Evolutionary conservation across 805 yeast species (phyloP).

Genomic region (Yamadazyma sp.): DNA sequence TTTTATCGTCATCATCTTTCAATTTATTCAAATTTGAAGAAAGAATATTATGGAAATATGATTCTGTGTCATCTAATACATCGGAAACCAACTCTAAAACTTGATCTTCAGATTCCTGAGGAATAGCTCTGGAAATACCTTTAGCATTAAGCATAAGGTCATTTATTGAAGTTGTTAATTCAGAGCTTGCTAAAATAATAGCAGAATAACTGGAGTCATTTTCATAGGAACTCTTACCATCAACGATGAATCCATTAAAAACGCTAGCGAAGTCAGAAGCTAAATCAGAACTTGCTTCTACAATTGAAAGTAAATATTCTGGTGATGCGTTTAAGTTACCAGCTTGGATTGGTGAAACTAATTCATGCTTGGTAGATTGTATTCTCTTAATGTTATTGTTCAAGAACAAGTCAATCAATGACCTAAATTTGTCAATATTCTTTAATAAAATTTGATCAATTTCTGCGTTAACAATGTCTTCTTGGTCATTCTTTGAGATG

Average conservation of each 20-base stretch:
- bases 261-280: slow-evolving; percentile 80
- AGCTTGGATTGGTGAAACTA: slow-evolving; percentile 78
- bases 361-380: slow-evolving; percentile 67
- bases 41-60: slow-evolving; percentile 57
- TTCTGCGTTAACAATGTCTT: slow-evolving; percentile 54
- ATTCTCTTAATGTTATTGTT: slow-evolving; percentile 66
- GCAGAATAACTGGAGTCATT: slow-evolving; percentile 55
- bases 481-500: slow-evolving; percentile 46
- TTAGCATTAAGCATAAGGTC: slow-evolving; percentile 66
- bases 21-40: slow-evolving; percentile 50
- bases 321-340: slow-evolving; percentile 78
- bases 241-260: slow-evolving; percentile 72
- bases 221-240: slow-evolving; percentile 52
- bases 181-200: slow-evolving; percentile 60
- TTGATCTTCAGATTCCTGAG: slow-evolving; percentile 53
- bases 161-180: slow-evolving; percentile 56
- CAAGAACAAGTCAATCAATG: slow-evolving; percentile 67
- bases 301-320: slow-evolving; percentile 59
- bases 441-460: slow-evolving; percentile 50
- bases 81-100: slow-evolving; percentile 48
- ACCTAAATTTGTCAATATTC: slow-evolving; percentile 47
- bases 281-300: slow-evolving; percentile 65
- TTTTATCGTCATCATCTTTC: slow-evolving; percentile 57
- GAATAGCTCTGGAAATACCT: slow-evolving; percentile 59
- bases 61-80: slow-evolving; percentile 58